Percentiles rank a stretch among this genome's conserved stretches.
Conservation (phyloP, 495 filamentous ascomycete genomes). For the Talaromyces liani region DNA sequence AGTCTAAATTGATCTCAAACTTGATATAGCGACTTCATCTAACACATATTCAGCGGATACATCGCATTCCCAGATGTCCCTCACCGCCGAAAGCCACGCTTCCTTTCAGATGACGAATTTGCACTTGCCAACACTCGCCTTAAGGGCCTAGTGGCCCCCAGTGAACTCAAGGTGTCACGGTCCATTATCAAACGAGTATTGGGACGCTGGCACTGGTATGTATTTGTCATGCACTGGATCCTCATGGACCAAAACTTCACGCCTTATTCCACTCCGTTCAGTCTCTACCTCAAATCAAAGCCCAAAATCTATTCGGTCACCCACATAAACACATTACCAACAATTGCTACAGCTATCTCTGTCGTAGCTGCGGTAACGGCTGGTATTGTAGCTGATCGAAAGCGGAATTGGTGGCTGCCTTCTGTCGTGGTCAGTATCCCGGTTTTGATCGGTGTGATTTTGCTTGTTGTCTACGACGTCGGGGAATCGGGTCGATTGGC, state of each 20-base stretch:
- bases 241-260: slow-evolving; percentile 26
- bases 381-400: slow-evolving; percentile 20
- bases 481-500: slow-evolving; percentile 24
- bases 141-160: slow-evolving; percentile 20
- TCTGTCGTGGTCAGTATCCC: slow-evolving; percentile 20
- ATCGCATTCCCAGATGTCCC: slow-evolving; percentile 18
- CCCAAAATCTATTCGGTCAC: slow-evolving; percentile 13
- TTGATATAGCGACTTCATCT: neutral
- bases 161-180: slow-evolving; percentile 14
- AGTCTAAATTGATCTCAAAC: neutral
- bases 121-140: slow-evolving; percentile 20
- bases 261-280: slow-evolving; percentile 19
- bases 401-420: slow-evolving; percentile 21
- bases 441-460: slow-evolving; percentile 19
- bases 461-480: slow-evolving; percentile 22
- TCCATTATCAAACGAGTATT: slow-evolving; percentile 19
- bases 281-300: slow-evolving; percentile 26
- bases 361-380: slow-evolving; percentile 21
- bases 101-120: slow-evolving; percentile 19
- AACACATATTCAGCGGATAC: slow-evolving; percentile 10
- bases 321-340: slow-evolving; percentile 17
- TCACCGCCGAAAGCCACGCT: slow-evolving; percentile 16
- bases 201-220: slow-evolving; percentile 22
- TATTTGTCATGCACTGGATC: slow-evolving; percentile 22
- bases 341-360: slow-evolving; percentile 23